Evolutionary conservation across 441 rosid genomes (phyloP), one percentile per base, ranked within the genome.

Genomic region (Erodium chrysanthum): DNA sequence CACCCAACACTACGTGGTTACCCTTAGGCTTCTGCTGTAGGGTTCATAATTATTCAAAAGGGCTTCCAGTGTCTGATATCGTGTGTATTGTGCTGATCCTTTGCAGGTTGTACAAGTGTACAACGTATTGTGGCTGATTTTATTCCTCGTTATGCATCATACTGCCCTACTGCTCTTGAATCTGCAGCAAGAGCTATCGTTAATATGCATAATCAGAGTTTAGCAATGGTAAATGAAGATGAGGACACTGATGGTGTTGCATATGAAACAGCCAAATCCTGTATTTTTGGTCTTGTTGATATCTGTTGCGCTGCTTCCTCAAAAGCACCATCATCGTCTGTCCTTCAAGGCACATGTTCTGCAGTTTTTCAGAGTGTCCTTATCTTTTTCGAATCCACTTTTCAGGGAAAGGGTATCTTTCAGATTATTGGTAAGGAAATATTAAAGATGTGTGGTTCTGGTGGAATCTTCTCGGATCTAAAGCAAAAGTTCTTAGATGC

Each of bases 81-180:
- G 21, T 66, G 52, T 10, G 25, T 68, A 50, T 50, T 50, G 44
- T 37, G 11, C 11, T 37, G 44, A 37, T 37, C 66, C 64, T 68
- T 71, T 85, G 81, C 87, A 94, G 98, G 98, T 67, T 94, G 98
- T 74, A 68, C 81, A 33, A 89, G 98, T 40, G 97, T 80, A 65
- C 93, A 88, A 73, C 96, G 96, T 44, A 81, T 94, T 70, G 83
- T 84, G 33, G 87, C 96, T 69, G 97, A 94, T 81, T 82, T 94
- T 54, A 73, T 94, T 79, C 97, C 98, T 56, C 85, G 94, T 65
- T 91, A 91, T 79, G 92, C 86, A 48, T 81, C 85, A 1, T 79
- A 83, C 79, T 88, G 96, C 76, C 96, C 94, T 33, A 82, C 86
- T 76, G 88, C 97, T 62, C 85, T 89, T 31, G 88, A 86, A 76